Evolutionary conservation across 2,329 filamentous ascomycete genomes (phyloP), one percentile per base, ranked within the genome.

Genomic region (Colletotrichum cuscutae): DNA sequence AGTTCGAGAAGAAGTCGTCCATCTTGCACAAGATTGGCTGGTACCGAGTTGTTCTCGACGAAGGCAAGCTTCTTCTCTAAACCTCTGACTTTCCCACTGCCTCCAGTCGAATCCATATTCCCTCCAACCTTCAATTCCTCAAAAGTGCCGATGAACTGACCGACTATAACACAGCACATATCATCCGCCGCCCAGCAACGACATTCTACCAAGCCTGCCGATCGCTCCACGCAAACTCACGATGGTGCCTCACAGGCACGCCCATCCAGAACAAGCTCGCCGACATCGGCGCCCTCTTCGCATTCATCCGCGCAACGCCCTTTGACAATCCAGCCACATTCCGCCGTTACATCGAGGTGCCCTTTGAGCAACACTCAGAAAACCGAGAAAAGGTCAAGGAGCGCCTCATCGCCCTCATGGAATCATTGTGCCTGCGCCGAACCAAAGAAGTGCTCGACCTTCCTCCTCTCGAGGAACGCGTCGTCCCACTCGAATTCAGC

Each of bases 221-320:
- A 26, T 79, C 82, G 0, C 79, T 90, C 0, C 68, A 76, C 1
- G 84, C 87, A 0, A 79, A 80, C 2, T 84, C 82, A 0, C 81
- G 88, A 9, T 90, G 88, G 88, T 89, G 86, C 73, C 79, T 89
- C 1, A 86, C 86, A 0, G 87, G 87, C 1, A 89, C 87, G 0
- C 88, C 88, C 0, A 86, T 90, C 28, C 88, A 90, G 70, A 90
- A 90, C 74, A 80, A 79, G 2, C 79, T 90, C 0, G 84, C 86
- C 7, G 88, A 90, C 61, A 82, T 90, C 4, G 87, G 85, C 0
- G 82, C 87, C 0, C 79, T 90, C 0, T 82, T 89, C 54, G 80
- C 83, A 1, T 89, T 90, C 73, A 76, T 89, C 26, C 78, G 81
- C 56, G 81, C 84, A 1, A 78, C 79, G 24, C 84, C 82, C 1